Evolutionary conservation across 2,329 filamentous ascomycete species (phyloP), one percentile per base, ranked within the genome.

Genomic region (Xylariaceae sp.): DNA sequence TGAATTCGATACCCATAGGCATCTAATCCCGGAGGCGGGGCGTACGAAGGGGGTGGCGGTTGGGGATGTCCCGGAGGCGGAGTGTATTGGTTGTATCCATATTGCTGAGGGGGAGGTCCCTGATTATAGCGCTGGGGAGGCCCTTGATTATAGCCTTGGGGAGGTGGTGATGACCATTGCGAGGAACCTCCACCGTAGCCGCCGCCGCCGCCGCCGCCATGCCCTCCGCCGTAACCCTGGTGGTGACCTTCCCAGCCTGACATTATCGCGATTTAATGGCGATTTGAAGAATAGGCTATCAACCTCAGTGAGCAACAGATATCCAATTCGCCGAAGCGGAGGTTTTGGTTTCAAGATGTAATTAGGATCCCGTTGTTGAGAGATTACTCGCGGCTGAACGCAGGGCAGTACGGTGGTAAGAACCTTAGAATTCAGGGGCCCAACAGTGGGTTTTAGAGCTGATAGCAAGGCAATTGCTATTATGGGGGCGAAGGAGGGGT

Each of bases 1-100:
- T 62, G 59, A 56, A 73, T 65, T 20, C 77, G 77, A 63, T 81
- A 80, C 46, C 80, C 79, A 63, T 82, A 80, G 10, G 70, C 64
- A 55, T 81, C 79, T 50, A 77, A 67, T 19, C 74, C 73, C 1
- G 69, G 67, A 16, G 79, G 79, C 20, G 78, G 77, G 19, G 75
- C 71, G 37, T 76, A 67, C 7, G 60, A 53, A 32, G 70, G 69
- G 2, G 65, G 61, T 7, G 66, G 60, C n/a, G n/a, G n/a, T n/a
- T n/a, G n/a, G n/a, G n/a, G n/a, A n/a, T n/a, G n/a, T n/a, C n/a
- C n/a, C n/a, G n/a, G n/a, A n/a, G n/a, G n/a, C n/a, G n/a, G n/a
- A n/a, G n/a, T n/a, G 40, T 69, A 67, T 14, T 50, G 67, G 45
- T 65, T 64, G 19, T 56, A 45, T 26, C 48, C 51, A 44, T 56